Evolutionary conservation across 2,329 filamentous ascomycete species (phyloP), one percentile per base, ranked within the genome.

Genomic region (Aspergillus sp.): DNA sequence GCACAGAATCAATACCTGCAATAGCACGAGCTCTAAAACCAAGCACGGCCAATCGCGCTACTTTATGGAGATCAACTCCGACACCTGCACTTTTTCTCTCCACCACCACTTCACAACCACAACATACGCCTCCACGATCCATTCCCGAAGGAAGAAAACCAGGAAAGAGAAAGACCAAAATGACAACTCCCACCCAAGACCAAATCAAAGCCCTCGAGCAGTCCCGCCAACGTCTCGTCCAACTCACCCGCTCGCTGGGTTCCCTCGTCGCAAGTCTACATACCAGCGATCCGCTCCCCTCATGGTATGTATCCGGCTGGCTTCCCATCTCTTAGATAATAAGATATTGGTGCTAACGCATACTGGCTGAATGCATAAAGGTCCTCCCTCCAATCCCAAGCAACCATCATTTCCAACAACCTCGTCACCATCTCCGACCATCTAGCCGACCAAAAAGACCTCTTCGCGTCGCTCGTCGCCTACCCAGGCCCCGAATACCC

Each of bases 401-500:
- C 82, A 39, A 76, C 78, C 52, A 86, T 89, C 62, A 78, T 89
- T 44, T 82, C 83, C 54, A 78, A 78, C 54, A 86, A 86, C 63
- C 77, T 93, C 35, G 71, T 77, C 51, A 80, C 79, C 27, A 75
- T 91, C 49, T 79, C 83, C 48, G 75, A 82, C 35, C 77, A 82
- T 57, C 73, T 88, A 41, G 74, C 74, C 52, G 77, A 83, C 45
- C 79, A 90, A 58, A 71, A 78, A 36, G 77, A 83, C 38, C 76
- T 88, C 41, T 81, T 94, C 51, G 76, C 76, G 47, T 80, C 81
- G 46, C 76, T 88, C 44, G 83, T 86, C 52, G 79, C 86, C 26
- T 88, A 86, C 61, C 88, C 88, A 0, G 81, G 83, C 8, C 85
- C 87, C 2, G 82, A 82, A 63, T 93, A 80, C 67, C 88, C 81